Base-by-base conservation (phyloP, 2,329 filamentous ascomycete species). In the Helicocarpus griseus region DNA sequence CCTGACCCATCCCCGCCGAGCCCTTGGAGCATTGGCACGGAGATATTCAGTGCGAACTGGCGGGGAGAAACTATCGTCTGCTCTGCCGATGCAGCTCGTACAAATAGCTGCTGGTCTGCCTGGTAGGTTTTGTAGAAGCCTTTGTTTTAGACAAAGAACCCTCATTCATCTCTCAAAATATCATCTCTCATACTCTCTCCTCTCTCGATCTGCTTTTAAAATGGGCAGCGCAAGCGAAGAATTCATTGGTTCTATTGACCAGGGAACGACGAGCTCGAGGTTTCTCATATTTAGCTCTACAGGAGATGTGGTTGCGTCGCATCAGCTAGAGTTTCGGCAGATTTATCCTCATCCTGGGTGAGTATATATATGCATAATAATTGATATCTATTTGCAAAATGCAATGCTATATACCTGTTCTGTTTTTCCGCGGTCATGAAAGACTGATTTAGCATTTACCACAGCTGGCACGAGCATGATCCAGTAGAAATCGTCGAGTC, bases 401-500 rank as follows among this genome's bases (percentile, higher is more conserved):
- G 28, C 2, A 14, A 19, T 45, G 13, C 33, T 29, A 8, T 17
- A 19, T 49, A 31, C 21, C 24, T 29, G 11, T 22, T 31, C n/a
- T 50, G n/a, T 1, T 24, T 35, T 14, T n/a, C n/a, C n/a, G 8
- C 5, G 26, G 31, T 11, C n/a, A 19, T 14, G n/a, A 31, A 26
- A 49, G 26, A 28, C 21, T 41, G 24, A 48, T 35, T 4, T 26
- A 11, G 5, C 19, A 14, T 22, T 49, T 50, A n/a, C n/a, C 24
- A 29, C 65, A 90, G 86, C 67, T 94, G 88, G 88, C 87, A 95
- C 67, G 89, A 95, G 67, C 89, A 95, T 64, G 85, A 94, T 61
- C 87, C 89, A 3, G 71, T 81, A 44, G 87, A 89, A 63, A 80
- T 95, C 49, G 75, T 94, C 43, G 72, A 75, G 49, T 86, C 87